Percentiles rank a stretch among this genome's conserved stretches.
Conservation (phyloP, 192 early-diverging fungal species). For the Coemansia sp. region DNA sequence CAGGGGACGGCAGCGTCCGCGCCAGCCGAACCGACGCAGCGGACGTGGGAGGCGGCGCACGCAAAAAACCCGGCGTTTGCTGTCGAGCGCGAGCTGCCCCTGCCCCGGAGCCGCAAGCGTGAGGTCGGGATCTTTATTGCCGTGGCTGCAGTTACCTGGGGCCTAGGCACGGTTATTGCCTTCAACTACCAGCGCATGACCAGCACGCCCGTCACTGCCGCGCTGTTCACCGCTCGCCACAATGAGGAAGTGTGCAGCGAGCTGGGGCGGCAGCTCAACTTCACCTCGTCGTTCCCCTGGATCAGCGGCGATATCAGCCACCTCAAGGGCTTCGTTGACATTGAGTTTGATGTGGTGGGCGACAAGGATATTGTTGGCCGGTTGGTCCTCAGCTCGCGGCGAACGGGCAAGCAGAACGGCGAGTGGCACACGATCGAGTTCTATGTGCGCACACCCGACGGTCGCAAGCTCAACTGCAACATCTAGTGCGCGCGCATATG, state of each 20-base stretch:
- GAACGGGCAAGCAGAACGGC: conserved; percentile 46
- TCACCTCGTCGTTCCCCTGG: conserved; percentile 48
- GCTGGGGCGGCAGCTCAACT: conserved; percentile 45
- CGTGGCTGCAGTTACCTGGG: conserved; percentile 42
- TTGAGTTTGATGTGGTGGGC: conserved; percentile 47
- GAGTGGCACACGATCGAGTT: conserved; percentile 49
- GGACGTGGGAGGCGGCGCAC: conserved; percentile 36
- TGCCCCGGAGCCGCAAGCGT: conserved; percentile 44
- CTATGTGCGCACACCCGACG: conserved; percentile 34
- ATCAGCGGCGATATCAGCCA: conserved; percentile 52
- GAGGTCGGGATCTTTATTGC: conserved; percentile 41
- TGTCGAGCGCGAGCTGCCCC: conserved; percentile 42
- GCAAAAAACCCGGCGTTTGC: conserved; percentile 50
- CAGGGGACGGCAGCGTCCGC: not conserved
- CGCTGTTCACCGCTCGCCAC: conserved; percentile 47
- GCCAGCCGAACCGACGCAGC: not conserved
- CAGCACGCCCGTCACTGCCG: conserved; percentile 50
- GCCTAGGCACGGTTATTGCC: conserved; percentile 39
- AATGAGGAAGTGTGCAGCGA: conserved; percentile 28
- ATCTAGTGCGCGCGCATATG: no score
- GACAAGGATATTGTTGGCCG: conserved; percentile 31
- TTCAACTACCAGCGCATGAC: conserved; percentile 55
- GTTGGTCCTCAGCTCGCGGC: conserved; percentile 45
- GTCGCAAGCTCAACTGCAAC: conserved; percentile 35
- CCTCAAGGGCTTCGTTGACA: conserved; percentile 49